Conservation (phyloP, 768 basidiomycete genomes). For the Naganishia onofrii region DNA sequence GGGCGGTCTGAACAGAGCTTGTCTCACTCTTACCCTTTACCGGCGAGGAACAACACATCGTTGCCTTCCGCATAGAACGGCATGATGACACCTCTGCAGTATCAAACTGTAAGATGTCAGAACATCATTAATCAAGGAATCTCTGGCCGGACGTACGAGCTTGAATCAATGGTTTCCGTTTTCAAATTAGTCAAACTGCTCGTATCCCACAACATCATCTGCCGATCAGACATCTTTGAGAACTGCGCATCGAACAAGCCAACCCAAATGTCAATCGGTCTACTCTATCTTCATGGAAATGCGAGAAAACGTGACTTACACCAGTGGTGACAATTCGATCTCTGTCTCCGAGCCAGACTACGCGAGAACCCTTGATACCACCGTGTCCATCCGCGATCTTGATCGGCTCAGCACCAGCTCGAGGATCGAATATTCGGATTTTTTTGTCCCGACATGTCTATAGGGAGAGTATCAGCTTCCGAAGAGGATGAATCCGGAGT, state of each 20-base stretch:
- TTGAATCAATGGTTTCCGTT: slow-evolving; percentile 77
- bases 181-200: slow-evolving; percentile 71
- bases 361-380: slow-evolving; percentile 87
- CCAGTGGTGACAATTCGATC: slow-evolving; percentile 92
- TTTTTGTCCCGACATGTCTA: slow-evolving; percentile 86
- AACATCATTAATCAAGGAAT: no score
- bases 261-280: neutral
- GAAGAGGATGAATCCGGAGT: neutral
- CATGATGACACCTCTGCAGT: slow-evolving; percentile 75
- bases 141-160: slow-evolving; percentile 58
- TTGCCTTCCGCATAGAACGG: slow-evolving; percentile 92
- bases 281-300: neutral
- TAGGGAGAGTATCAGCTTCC: neutral
- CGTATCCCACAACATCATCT: slow-evolving; percentile 86
- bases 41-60: slow-evolving; percentile 83
- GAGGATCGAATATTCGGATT: slow-evolving; percentile 85
- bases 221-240: slow-evolving; percentile 92
- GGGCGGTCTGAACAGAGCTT: neutral
- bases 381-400: slow-evolving; percentile 79
- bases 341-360: slow-evolving; percentile 83
- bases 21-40: slow-evolving; percentile 67
- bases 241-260: slow-evolving; percentile 55
- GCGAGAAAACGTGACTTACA: slow-evolving; percentile 34
- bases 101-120: neutral
- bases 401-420: slow-evolving; percentile 75